A percentile compares a stretch with the other conserved stretches of the same genome.
phyloP scores from a whole-genome alignment of 2,329 filamentous ascomycete species.

The Botryotinia convoluta region DNA sequence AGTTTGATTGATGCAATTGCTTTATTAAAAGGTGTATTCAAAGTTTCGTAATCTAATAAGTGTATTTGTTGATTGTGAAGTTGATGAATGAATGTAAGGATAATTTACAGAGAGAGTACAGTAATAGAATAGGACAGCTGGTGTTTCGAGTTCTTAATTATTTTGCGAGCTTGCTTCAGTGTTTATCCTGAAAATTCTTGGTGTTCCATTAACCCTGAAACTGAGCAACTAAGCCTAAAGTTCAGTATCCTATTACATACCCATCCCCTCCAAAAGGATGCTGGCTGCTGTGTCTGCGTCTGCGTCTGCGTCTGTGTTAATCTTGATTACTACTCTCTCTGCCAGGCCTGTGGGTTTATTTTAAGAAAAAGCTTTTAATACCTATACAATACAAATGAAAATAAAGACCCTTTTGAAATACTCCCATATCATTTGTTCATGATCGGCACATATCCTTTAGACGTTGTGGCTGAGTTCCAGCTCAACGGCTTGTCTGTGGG shows the following conservation, averaged over 20 bases:
- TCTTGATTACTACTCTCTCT: not conserved
- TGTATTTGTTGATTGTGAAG: not conserved
- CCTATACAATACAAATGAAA: not conserved
- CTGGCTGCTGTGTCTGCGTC: not conserved
- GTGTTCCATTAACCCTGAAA: not conserved
- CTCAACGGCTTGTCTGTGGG: not conserved
- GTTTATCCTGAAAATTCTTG: not conserved
- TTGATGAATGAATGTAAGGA: not conserved
- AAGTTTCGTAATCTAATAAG: not conserved
- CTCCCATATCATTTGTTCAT: not conserved
- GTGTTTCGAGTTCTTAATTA: not conserved
- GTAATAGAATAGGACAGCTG: conserved; percentile 3
- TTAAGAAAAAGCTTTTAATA: not conserved
- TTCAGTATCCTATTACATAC: no score
- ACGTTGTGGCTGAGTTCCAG: conserved; percentile 1
- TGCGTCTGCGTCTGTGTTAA: not conserved
- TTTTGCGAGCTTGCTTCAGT: not conserved
- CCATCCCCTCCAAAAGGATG: not conserved
- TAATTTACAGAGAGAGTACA: not conserved
- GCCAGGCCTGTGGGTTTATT: not conserved
- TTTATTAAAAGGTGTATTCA: not conserved
- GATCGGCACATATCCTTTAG: not conserved
- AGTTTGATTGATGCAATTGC: not conserved
- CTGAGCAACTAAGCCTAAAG: not conserved
- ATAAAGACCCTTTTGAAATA: not conserved